Evolutionary conservation across 345 rosid genomes (phyloP), one percentile per base, ranked within the genome.

Genomic region (Hibiscus mutabilis): DNA sequence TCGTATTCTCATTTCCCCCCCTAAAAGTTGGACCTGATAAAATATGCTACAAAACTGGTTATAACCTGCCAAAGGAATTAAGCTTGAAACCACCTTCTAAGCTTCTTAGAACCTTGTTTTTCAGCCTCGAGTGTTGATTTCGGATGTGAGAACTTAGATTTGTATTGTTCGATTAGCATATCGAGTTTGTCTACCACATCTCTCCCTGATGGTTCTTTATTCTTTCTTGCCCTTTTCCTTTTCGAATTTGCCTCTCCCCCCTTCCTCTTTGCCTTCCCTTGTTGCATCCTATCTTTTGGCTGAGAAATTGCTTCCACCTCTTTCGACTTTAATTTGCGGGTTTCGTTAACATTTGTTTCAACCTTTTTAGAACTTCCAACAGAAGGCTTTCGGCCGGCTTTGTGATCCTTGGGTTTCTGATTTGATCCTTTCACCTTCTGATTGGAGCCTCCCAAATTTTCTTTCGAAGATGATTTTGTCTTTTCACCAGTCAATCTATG

Each of bases 171-270:
- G 6, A 90, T 84, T 82, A 90, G 72, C 81, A 79, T 42, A 75
- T 95, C 97, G 1, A 90, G 91, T 73, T 84, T 85, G 79, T 90
- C 96, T 0, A 73, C 79, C 12, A 61, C 83, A 13, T 88, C 96
- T 53, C 70, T 61, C 25, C 86, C 89, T 31, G 74, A 61, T 18
- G 82, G 77, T 7, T 84, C 81, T 70, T 86, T 84, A 29, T 76
- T 84, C 88, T 79, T 82, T 65, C 81, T 86, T 12, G 67, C 72
- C 76, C 85, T 87, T 64, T 76, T 83, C 10, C 79, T 78, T 57
- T 81, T 80, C 22, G 12, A 16, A 66, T 31, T 74, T 71, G 72
- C 79, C 49, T 66, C 81, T 57, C 80, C 82, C 8, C 47, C 56
- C 60, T 66, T 69, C 19, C 64, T 78, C 8, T 68, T 69, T 64